phyloP scores from a whole-genome alignment of 495 filamentous ascomycete species.

The Cladorrhinum samala region DNA sequence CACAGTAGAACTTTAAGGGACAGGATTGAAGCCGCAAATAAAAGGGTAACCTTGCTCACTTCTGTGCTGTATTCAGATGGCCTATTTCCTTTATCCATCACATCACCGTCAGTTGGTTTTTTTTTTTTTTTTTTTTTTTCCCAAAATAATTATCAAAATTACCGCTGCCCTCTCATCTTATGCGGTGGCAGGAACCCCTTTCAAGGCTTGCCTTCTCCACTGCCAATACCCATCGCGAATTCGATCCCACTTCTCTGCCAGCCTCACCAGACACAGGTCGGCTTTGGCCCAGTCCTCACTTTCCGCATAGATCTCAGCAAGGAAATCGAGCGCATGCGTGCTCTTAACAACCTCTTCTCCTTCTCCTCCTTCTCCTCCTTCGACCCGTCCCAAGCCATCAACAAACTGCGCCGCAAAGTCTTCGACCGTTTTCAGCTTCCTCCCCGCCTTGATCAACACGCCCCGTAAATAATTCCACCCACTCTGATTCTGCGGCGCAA shows the following conservation, averaged over 20 bases:
- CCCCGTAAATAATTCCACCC: constrained; percentile 89
- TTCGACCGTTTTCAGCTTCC: constrained; percentile 51
- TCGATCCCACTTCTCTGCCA: constrained; percentile 83
- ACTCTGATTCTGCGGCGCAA: constrained; percentile 88
- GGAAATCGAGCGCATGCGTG: constrained; percentile 81
- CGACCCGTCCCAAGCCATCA: constrained; percentile 33
- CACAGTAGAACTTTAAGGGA: too few species aligned
- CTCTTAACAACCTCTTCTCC: constrained; percentile 53
- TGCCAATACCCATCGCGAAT: constrained; percentile 90
- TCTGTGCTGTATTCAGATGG: too few species aligned
- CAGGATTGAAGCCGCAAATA: too few species aligned
- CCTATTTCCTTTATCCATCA: too few species aligned
- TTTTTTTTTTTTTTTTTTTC: too few species aligned
- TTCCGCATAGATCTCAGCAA: constrained; percentile 75
- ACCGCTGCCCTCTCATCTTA: too few species aligned
- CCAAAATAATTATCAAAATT: too few species aligned
- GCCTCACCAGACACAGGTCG: constrained; percentile 57
- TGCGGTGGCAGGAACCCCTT: too few species aligned
- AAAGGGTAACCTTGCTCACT: too few species aligned
- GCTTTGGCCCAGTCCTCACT: constrained; percentile 53
- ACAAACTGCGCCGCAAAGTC: constrained; percentile 65
- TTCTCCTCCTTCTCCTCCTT: constrained; percentile 31
- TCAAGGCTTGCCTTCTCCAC: constrained; percentile 52
- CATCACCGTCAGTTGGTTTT: too few species aligned
- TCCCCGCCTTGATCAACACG: constrained; percentile 57